These are phyloP conservation scores for Rhodotorula babjevae DNA, from an alignment of 768 basidiomycete genomes.

Conservation along the genomic window DNA sequence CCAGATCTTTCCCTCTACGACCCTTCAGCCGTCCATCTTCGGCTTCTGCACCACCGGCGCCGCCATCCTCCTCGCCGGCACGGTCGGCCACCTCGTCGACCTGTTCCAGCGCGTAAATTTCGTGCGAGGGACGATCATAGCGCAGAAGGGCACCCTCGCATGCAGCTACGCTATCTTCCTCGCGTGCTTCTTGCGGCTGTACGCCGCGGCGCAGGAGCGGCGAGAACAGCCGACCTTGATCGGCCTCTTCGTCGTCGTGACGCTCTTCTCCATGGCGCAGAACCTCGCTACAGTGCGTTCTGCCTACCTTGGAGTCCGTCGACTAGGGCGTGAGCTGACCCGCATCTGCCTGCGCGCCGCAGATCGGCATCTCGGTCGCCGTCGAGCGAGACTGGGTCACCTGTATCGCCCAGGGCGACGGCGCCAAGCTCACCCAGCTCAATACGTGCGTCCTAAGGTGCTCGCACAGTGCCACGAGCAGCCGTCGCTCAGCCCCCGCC, in stretches of 20 bases:
- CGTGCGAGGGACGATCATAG: constrained; percentile 49
- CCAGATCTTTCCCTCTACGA: constrained; percentile 50
- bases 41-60: constrained; percentile 52
- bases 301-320: not conserved
- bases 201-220: not conserved
- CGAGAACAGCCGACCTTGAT: not conserved
- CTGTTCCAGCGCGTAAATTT: constrained; percentile 47
- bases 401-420: constrained; percentile 49
- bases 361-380: constrained; percentile 51
- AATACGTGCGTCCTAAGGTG: constrained; percentile 51
- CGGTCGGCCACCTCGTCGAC: constrained; percentile 53
- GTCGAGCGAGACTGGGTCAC: constrained; percentile 57
- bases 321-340: too few species aligned
- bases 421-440: constrained; percentile 48
- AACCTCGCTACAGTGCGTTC: constrained; percentile 23
- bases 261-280: constrained; percentile 6
- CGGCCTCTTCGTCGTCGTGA: constrained; percentile 14
- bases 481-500: too few species aligned
- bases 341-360: not conserved
- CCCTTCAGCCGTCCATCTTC: constrained; percentile 54
- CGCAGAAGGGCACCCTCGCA: constrained; percentile 50
- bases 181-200: constrained; percentile 43
- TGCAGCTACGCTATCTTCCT: constrained; percentile 48
- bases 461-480: too few species aligned
- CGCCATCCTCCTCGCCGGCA: constrained; percentile 51